phyloP scores from a whole-genome alignment of 2,329 filamentous ascomycete species.

The Mycosphaerella sp. region DNA sequence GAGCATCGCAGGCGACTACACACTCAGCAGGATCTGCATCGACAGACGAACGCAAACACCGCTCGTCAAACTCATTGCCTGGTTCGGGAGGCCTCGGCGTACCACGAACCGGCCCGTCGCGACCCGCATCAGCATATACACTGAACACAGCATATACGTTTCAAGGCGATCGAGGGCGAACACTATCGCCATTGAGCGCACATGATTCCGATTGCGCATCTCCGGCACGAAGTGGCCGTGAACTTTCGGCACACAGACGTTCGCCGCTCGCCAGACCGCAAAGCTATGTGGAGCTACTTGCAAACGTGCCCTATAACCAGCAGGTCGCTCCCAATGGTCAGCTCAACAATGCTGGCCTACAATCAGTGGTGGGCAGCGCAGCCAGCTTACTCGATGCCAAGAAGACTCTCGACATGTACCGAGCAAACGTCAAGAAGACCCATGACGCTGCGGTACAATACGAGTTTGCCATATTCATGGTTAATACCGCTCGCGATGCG shows the following conservation, averaged over 20 bases:
- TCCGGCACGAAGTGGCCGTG: conserved; percentile 41
- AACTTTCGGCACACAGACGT: conserved; percentile 47
- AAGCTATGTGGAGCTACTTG: conserved; percentile 58
- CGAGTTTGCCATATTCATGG: conserved; percentile 91
- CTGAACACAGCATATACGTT: conserved; percentile 63
- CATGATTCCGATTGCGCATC: conserved; percentile 34
- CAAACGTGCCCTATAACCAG: conserved; percentile 68
- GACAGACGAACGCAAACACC: conserved; percentile 19
- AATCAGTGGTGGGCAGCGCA: conserved; percentile 75
- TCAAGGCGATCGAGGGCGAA: conserved; percentile 65
- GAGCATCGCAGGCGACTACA: conserved; percentile 30
- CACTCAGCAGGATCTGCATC: conserved; percentile 30
- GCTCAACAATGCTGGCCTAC: conserved; percentile 75
- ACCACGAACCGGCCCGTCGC: conserved; percentile 39
- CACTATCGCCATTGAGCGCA: conserved; percentile 49
- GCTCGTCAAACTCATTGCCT: conserved; percentile 24
- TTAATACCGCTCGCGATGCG: conserved; percentile 78
- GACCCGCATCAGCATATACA: conserved; percentile 73
- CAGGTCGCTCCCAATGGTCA: conserved; percentile 58
- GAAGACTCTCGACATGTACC: conserved; percentile 96
- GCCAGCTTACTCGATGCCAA: conserved; percentile 85
- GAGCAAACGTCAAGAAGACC: conserved; percentile 94
- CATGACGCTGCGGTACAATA: conserved; percentile 87
- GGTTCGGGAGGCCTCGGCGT: conserved; percentile 29
- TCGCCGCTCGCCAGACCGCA: conserved; percentile 54